These are phyloP conservation scores for Xylaria sp. DNA, from an alignment of 2,329 filamentous ascomycete species.

Conservation along the genomic window DNA sequence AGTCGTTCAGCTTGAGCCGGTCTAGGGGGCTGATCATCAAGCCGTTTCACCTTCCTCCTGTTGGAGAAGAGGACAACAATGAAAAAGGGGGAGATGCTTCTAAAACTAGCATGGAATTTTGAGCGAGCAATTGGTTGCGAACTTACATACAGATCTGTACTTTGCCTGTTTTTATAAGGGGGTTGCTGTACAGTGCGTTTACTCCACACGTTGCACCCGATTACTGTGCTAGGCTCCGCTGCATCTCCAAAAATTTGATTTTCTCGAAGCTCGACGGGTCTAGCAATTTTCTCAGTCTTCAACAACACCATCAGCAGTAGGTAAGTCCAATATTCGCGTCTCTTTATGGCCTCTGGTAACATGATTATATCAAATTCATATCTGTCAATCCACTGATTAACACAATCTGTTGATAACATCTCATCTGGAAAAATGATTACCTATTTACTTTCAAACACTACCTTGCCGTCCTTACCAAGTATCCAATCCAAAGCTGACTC, in stretches of 20 bases:
- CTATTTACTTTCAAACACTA: constrained; percentile 24
- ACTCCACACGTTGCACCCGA: not conserved
- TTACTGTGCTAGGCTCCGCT: constrained; percentile 17
- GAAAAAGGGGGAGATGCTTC: constrained; percentile 52
- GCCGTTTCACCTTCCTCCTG: constrained; percentile 85
- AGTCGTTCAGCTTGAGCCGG: constrained; percentile 87
- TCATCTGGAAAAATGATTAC: constrained; percentile 50
- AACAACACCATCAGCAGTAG: constrained; percentile 22
- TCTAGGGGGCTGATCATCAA: constrained; percentile 80
- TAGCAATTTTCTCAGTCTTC: constrained; percentile 14
- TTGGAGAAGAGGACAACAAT: constrained; percentile 68
- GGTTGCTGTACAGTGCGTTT: constrained; percentile 14
- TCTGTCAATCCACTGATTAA: constrained; percentile 77
- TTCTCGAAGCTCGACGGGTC: constrained; percentile 16
- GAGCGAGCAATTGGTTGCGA: constrained; percentile 28
- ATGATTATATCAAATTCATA: constrained; percentile 69
- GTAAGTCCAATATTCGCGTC: constrained; percentile 27
- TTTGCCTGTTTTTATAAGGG: too few relatives aligned
- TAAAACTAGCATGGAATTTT: constrained; percentile 78
- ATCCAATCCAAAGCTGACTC: constrained; percentile 23
- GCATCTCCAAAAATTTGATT: constrained; percentile 22
- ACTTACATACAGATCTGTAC: not conserved
- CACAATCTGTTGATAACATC: constrained; percentile 51
- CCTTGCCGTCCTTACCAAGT: constrained; percentile 4
- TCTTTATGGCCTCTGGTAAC: constrained; percentile 6